phyloP scores from a whole-genome alignment of 2,329 filamentous ascomycete species.

The Neonectria neomacrospora region DNA sequence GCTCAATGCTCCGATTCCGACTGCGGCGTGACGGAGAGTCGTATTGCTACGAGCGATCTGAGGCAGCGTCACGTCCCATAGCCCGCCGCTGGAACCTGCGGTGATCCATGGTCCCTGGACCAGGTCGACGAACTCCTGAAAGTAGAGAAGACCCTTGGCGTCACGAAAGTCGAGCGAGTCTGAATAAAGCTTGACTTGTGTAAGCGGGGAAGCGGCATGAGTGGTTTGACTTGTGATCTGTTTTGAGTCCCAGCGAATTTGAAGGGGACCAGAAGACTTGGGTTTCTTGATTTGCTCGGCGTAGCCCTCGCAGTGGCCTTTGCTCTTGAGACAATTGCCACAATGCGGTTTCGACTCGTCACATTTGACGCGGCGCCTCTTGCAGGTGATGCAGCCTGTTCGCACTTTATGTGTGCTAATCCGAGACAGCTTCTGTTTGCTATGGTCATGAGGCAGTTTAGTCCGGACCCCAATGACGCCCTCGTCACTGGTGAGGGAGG shows the following conservation, averaged over 20 bases:
- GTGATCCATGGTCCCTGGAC: conserved; percentile 45
- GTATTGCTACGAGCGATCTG: conserved; percentile 45
- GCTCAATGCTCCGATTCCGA: conserved; percentile 47
- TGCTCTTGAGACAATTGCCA: conserved; percentile 30
- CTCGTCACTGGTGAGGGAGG: not conserved
- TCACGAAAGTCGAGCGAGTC: conserved; percentile 29
- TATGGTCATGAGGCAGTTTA: not conserved
- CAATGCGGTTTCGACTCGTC: conserved; percentile 35
- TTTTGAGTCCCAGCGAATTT: conserved; percentile 42
- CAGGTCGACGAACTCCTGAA: conserved; percentile 47
- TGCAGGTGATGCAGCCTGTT: conserved; percentile 41
- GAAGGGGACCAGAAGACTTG: conserved; percentile 16
- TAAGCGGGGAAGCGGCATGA: not conserved
- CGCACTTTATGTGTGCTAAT: conserved; percentile 37
- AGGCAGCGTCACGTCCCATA: conserved; percentile 47
- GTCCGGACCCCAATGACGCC: not conserved
- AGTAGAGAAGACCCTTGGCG: conserved; percentile 38
- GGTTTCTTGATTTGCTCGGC: conserved; percentile 8
- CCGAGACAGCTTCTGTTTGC: conserved; percentile 30
- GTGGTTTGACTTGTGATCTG: not conserved
- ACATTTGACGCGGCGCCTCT: conserved; percentile 41
- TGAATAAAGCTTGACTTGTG: conserved; percentile 26
- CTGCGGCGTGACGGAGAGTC: conserved; percentile 47
- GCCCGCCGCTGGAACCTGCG: conserved; percentile 36
- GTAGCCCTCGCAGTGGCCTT: conserved; percentile 36